Base-by-base conservation (phyloP, 1,284 basidiomycete species). In the Heliocybe sulcata region DNA sequence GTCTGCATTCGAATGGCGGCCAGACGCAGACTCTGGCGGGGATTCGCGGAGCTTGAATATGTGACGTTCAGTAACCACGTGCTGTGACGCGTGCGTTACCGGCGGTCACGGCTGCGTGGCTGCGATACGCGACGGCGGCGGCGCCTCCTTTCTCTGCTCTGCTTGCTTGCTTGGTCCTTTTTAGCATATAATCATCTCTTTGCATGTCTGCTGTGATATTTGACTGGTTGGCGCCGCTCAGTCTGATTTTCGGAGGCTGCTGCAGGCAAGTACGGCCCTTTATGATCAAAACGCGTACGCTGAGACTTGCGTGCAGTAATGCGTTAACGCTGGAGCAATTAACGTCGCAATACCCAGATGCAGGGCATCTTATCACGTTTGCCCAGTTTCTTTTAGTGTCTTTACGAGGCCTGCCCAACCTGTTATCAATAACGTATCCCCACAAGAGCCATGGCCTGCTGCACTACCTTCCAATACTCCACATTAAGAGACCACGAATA, bases 311-410 rank as follows among this genome's bases (percentile, higher is more conserved):
- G 54, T 10, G 59, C 61, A 87, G 85, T 62, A 90, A 90, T 67
- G 89, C 88, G 27, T 74, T 89, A 53, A 83, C 87, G 1, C 69
- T 85, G 1, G 87, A 90, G 66, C 78, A 82, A 58, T 69, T 88
- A 19, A 88, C 85, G 1, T 76, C 80, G 2, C 69, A 77, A 51
- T 77, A 85, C 62, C 84, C 87, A 10, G 70, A 75, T 23, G 71
- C 82, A 51, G 92, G 92, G 54, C 82, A 87, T 20, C 79, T 95
- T 54, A 83, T 95, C 64, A 95, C 93, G 0, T 88, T 94, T 62
- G 78, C 85, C 47, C 93, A 95, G 68, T 94, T 94, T 69, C 58
- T 89, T 53, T 67, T 87, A 62, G 84, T 94, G 56, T 83, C 91
- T 8, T 59, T 92, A 1, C 73, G 83, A 60, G 84, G 86, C 0